phyloP scores from a whole-genome alignment of 1,284 basidiomycete genomes.

The Tilletia walkeri region DNA sequence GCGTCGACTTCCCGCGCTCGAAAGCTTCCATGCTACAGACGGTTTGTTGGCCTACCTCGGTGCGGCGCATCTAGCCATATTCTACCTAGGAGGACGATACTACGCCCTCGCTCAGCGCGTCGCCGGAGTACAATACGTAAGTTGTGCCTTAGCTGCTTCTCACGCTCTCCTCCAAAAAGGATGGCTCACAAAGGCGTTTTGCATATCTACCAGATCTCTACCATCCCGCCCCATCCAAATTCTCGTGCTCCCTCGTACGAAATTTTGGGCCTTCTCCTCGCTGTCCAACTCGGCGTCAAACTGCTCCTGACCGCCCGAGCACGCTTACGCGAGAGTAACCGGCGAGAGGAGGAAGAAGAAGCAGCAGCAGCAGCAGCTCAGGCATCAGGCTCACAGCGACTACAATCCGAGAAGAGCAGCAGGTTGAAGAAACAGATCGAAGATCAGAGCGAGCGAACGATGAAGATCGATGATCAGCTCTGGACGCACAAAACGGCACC shows the following conservation, averaged over 20 bases:
- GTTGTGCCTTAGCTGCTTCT: background rate
- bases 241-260: conserved; percentile 55
- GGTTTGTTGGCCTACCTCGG: conserved; percentile 49
- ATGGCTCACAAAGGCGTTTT: background rate
- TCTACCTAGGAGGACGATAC: conserved; percentile 57
- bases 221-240: conserved; percentile 31
- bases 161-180: background rate
- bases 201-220: conserved; percentile 25
- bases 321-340: conserved; percentile 17
- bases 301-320: conserved; percentile 29
- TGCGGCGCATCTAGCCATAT: conserved; percentile 56
- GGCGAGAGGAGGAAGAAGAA: conserved; percentile 24
- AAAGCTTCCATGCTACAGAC: conserved; percentile 46
- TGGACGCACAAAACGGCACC: conserved; percentile 21
- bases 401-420: too few species aligned
- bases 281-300: conserved; percentile 52
- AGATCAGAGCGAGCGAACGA: conserved; percentile 30
- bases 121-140: conserved; percentile 51
- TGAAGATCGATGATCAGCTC: conserved; percentile 24
- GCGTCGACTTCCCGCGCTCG: conserved; percentile 45
- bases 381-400: conserved; percentile 27
- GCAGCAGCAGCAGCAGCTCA: conserved; percentile 27
- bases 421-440: background rate
- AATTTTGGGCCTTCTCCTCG: conserved; percentile 55
- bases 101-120: conserved; percentile 55